Evolutionary conservation across 768 basidiomycete species (phyloP), one percentile per base, ranked within the genome.

Genomic region (Leucosporidium scottii): DNA sequence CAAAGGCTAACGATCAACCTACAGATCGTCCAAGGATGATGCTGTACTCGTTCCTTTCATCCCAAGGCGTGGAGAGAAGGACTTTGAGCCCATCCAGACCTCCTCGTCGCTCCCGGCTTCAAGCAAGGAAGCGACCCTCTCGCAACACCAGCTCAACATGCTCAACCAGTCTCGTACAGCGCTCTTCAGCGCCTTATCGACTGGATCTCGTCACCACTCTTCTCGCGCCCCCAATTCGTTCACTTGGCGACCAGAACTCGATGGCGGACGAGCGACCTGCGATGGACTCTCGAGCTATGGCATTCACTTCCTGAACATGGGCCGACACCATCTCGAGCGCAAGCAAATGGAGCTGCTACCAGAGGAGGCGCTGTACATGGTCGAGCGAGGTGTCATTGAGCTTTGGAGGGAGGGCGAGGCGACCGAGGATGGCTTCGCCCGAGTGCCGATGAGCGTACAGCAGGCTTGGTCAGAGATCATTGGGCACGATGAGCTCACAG

Each of bases 1-100:
- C 10, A 3, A 44, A 44, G 10, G 13, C 39, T 44, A 15, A 44
- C 39, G 39, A 9, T 25, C 55, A 7, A 5, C 25, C 20, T 13
- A 9, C 59, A 67, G 69, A 12, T n/a, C 54, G 12, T 67, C 66
- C 44, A 48, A 34, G 30, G 66, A 70, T 25, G 50, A 30, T 10
- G 44, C 66, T 20, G 48, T 51, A 18, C 62, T 63, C 20, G 69
- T 69, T 15, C 71, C 71, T 4, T 72, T 72, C 71, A 72, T 99
- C 60, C 96, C 96, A 9, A 93, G 90, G 78, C 85, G 96, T 31
- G 96, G 96, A 2, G 96, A 98, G 79, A 98, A 99, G 77, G 93
- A 98, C 71, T 98, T 92, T 72, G 94, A 98, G 77, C 96, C 96
- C 2, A 81, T 72, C 75, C 20, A 67, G 6, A 25, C 67, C 5